Percentiles rank a stretch among this genome's conserved stretches.
These are phyloP conservation scores for Termitomyces titanicus DNA, from an alignment of 768 basidiomycete genomes.

Conservation along the genomic window DNA sequence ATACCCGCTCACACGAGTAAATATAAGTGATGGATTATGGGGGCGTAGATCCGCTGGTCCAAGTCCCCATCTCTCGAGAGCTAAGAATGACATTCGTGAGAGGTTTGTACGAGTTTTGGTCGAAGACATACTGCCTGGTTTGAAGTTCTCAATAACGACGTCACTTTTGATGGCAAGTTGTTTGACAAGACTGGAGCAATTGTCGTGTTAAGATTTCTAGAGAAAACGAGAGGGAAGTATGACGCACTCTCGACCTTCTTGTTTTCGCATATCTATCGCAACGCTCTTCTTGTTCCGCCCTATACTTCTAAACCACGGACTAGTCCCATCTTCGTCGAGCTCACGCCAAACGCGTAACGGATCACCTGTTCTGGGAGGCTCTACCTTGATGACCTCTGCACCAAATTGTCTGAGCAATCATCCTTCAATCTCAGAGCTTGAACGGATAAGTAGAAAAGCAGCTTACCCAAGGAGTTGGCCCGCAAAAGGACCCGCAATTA, in stretches of 20 bases:
- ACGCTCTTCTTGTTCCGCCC: constrained; percentile 74
- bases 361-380: constrained; percentile 60
- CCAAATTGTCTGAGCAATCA: constrained; percentile 52
- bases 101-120: neutral
- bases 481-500: constrained; percentile 71
- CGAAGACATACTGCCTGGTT: constrained; percentile 61
- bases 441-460: neutral
- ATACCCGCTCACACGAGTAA: constrained; percentile 81
- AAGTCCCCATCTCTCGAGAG: constrained; percentile 67
- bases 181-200: constrained; percentile 48
- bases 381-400: constrained; percentile 71
- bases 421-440: neutral
- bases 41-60: constrained; percentile 56
- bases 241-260: constrained; percentile 45
- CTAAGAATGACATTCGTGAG: constrained; percentile 27
- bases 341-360: constrained; percentile 71
- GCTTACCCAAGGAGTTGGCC: constrained; percentile 67
- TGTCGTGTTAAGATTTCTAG: neutral
- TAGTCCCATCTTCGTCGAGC: constrained; percentile 64
- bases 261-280: constrained; percentile 58
- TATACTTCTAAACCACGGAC: constrained; percentile 73
- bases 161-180: constrained; percentile 60
- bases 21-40: constrained; percentile 85
- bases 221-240: neutral
- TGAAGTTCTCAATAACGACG: constrained; percentile 70